Percentiles rank a stretch among this genome's conserved stretches.
These are phyloP conservation scores for Hansenula lynferdii DNA, from an alignment of 1,139 yeast species.

Conservation along the genomic window DNA sequence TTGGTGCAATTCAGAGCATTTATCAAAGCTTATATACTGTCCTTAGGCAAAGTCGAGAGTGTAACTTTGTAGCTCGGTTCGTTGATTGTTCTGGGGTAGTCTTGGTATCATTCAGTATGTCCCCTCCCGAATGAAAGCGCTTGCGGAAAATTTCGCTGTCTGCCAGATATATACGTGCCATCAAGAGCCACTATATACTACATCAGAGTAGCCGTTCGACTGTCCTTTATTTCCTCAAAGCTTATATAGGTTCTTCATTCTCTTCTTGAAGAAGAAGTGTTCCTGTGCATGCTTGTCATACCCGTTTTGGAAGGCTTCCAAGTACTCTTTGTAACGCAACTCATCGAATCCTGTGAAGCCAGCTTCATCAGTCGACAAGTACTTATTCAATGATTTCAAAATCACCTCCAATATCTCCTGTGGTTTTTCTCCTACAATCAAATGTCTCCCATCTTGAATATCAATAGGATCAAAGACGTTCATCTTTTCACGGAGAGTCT, in stretches of 20 bases:
- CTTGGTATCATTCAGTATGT: background rate
- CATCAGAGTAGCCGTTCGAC: too few species aligned
- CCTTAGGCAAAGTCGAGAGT: too few species aligned
- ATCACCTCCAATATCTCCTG: conserved; percentile 33
- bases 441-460: conserved; percentile 44
- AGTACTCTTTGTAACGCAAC: background rate
- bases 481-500: conserved; percentile 24
- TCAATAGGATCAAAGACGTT: conserved; percentile 28
- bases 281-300: background rate
- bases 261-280: background rate
- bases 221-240: too few species aligned
- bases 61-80: too few species aligned
- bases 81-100: too few species aligned
- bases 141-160: too few species aligned
- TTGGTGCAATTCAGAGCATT: too few species aligned
- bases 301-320: background rate
- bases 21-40: too few species aligned
- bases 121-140: background rate
- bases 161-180: too few species aligned
- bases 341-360: background rate
- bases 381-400: background rate
- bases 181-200: too few species aligned
- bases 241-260: background rate
- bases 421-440: conserved; percentile 45
- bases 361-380: background rate